Evolutionary conservation across 2,329 filamentous ascomycete species (phyloP), one percentile per base, ranked within the genome.

Genomic region (Phialemoniopsis sp.): DNA sequence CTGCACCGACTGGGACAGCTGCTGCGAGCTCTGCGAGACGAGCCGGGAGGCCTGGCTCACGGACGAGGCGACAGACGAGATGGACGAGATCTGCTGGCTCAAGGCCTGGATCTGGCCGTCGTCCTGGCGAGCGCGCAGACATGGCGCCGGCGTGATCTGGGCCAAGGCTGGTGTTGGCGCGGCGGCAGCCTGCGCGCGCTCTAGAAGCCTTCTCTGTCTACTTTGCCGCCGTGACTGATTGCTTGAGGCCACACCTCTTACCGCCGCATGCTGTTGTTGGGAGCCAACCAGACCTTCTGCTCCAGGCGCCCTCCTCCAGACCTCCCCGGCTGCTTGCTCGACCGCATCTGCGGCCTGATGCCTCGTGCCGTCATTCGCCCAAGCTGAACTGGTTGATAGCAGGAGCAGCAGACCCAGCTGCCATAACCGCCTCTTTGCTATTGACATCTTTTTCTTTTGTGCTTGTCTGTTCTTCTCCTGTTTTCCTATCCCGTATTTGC

Each of bases 1-100:
- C 26, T 53, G 52, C 15, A 48, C 48, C 31, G 44, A 42, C 39
- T 55, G 52, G 10, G 52, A 55, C 15, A 61, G 47, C 37, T 60
- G 56, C 36, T 60, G 57, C 29, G 53, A 56, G 2, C 56, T 55
- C 38, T 60, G 58, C 37, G 51, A 55, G 39, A 59, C 54, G 2
- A 43, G 43, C 9, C 55, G 56, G 21, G 50, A 59, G 17, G 49
- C 44, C 32, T 53, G 41, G 47, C 52, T 56, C 30, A 60, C 36
- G 8, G 46, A 46, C 16, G 50, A 52, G 13, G 58, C 46, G 29
- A 54, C 54, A 29, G 50, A 33, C 36, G 55, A 57, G 15, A 61
- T 50, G 17, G 57, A 57, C 32, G 53, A 48, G 34, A 60, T 51
- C 42, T 56, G 52, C 17, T 43, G 41, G 39, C 50, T 51, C 32